Conservation (phyloP, 345 rosid species). For the Corchorus olitorius region DNA sequence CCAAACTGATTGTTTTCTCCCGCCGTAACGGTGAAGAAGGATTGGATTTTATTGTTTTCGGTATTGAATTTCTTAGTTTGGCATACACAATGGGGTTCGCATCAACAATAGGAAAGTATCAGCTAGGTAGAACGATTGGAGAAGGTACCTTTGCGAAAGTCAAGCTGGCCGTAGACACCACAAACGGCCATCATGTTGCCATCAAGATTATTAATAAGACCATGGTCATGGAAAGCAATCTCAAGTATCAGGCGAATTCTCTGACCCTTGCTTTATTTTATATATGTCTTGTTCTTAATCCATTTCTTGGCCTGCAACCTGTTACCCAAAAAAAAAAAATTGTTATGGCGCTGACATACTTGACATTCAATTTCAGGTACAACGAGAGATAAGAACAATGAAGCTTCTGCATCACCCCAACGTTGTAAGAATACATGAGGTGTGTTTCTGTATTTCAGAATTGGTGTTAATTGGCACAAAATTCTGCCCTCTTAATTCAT, state of each 20-base stretch:
- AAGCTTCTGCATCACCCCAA: conserved; percentile 86
- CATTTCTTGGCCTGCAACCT: neutral
- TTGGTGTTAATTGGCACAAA: neutral
- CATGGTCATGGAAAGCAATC: conserved; percentile 65
- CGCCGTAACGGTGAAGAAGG: neutral
- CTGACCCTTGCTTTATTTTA: neutral
- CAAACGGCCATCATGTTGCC: conserved; percentile 57
- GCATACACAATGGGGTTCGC: conserved; percentile 44
- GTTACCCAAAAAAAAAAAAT: neutral
- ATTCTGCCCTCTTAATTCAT: neutral
- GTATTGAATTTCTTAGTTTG: neutral
- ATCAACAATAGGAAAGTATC: conserved; percentile 69
- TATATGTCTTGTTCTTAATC: neutral
- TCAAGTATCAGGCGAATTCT: conserved; percentile 60
- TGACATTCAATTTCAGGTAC: conserved; percentile 44
- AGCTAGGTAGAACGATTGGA: conserved; percentile 69
- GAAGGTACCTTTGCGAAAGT: conserved; percentile 94
- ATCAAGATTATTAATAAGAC: conserved; percentile 82
- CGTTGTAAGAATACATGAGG: conserved; percentile 83
- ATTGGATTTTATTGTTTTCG: neutral
- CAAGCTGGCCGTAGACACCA: conserved; percentile 72
- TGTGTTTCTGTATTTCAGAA: conserved; percentile 24
- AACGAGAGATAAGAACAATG: conserved; percentile 85
- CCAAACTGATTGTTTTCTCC: neutral
- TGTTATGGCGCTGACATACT: conserved; percentile 21